phyloP scores from a whole-genome alignment of 1,284 basidiomycete genomes.

The Ustilago lituana region DNA sequence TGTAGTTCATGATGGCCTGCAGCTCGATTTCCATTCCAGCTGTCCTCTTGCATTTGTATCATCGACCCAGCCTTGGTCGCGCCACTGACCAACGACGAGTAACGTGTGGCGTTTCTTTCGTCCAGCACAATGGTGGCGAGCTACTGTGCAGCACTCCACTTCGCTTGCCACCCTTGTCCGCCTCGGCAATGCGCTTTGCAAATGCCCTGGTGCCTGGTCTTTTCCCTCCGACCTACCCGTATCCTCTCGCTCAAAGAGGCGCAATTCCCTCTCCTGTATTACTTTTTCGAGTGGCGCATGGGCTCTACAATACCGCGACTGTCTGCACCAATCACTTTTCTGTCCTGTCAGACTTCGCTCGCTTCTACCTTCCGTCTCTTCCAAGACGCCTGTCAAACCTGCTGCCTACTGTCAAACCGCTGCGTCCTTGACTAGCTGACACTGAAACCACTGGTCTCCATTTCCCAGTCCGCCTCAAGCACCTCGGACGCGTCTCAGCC shows the following conservation, averaged over 20 bases:
- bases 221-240: too few species aligned
- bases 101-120: slow-evolving; percentile 7
- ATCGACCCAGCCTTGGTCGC: slow-evolving; percentile 5
- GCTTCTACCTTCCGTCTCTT: slow-evolving; percentile 8
- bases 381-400: slow-evolving; percentile 15
- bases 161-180: too few species aligned
- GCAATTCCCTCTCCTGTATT: background rate
- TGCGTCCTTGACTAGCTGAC: slow-evolving; percentile 14
- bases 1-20: too few species aligned
- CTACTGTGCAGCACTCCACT: too few species aligned
- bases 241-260: too few species aligned
- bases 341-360: slow-evolving; percentile 33
- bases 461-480: slow-evolving; percentile 36
- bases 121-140: background rate
- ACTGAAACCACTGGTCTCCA: slow-evolving; percentile 30
- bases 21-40: slow-evolving; percentile 6
- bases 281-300: slow-evolving; percentile 8
- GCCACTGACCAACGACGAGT: too few species aligned
- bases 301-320: slow-evolving; percentile 4
- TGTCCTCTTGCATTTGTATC: slow-evolving; percentile 6
- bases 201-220: too few species aligned
- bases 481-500: slow-evolving; percentile 39
- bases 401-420: slow-evolving; percentile 9
- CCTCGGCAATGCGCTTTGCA: too few species aligned
- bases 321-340: slow-evolving; percentile 16